A percentile compares a stretch with the other conserved stretches of the same genome.
phyloP scores from a whole-genome alignment of 192 early-diverging fungal genomes.

The Haplosporangium gracile region DNA sequence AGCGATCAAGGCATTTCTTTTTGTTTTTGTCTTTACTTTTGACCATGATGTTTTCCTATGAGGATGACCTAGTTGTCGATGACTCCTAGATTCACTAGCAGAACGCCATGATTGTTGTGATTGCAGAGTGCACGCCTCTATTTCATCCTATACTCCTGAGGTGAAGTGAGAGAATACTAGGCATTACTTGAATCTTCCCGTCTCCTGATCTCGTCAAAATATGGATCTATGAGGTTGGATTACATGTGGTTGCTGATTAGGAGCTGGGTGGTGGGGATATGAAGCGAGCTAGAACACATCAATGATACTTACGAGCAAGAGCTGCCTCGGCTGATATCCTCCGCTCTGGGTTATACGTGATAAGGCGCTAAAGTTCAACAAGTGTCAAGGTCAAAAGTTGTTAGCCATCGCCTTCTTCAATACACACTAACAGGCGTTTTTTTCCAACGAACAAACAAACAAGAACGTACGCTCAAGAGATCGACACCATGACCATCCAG shows the following conservation, averaged over 20 bases:
- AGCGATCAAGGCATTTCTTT: no score
- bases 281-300: neutral
- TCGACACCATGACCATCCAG: constrained; percentile 89
- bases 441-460: neutral
- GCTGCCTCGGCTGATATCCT: constrained; percentile 56
- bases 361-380: constrained; percentile 23
- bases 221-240: constrained; percentile 29
- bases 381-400: neutral
- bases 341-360: constrained; percentile 51
- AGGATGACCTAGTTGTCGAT: neutral
- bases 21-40: neutral
- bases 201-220: constrained; percentile 49
- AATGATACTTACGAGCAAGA: constrained; percentile 40
- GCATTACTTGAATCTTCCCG: constrained; percentile 19
- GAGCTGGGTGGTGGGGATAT: neutral
- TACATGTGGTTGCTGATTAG: neutral
- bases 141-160: neutral
- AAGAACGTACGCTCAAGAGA: constrained; percentile 73
- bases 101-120: neutral
- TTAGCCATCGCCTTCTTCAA: neutral
- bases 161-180: neutral
- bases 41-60: neutral
- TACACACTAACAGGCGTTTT: neutral
- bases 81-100: neutral
- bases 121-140: neutral